Evolutionary conservation across 495 filamentous ascomycete species (phyloP).

Genomic region (Schizothecium vesticola): DNA sequence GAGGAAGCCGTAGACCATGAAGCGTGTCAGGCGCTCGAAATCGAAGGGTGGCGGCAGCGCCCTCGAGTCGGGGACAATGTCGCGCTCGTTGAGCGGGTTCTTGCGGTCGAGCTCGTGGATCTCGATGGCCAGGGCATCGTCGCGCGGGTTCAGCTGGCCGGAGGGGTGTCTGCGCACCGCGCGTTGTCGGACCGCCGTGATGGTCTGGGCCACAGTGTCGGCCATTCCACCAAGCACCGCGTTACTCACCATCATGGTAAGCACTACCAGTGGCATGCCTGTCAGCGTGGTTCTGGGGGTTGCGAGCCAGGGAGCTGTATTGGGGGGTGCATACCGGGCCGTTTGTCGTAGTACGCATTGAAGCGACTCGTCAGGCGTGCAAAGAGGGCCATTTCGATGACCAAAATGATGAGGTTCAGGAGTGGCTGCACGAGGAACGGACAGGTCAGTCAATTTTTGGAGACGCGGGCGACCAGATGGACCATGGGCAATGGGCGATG

Average conservation of each 20-base stretch:
- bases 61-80: slow-evolving; percentile 60
- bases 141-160: slow-evolving; percentile 38
- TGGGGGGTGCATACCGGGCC: slow-evolving; percentile 56
- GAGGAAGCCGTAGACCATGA: slow-evolving; percentile 93
- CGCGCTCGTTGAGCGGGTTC: slow-evolving; percentile 60
- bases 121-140: slow-evolving; percentile 78
- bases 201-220: slow-evolving; percentile 90
- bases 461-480: background rate
- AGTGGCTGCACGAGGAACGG: slow-evolving; percentile 58
- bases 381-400: slow-evolving; percentile 82
- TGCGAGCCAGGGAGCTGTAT: background rate
- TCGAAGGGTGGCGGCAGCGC: slow-evolving; percentile 78
- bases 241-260: slow-evolving; percentile 98
- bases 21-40: slow-evolving; percentile 85
- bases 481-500: background rate
- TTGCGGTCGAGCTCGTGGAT: slow-evolving; percentile 85
- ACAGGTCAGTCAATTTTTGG: background rate
- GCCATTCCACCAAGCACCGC: slow-evolving; percentile 78
- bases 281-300: background rate
- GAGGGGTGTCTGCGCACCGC: slow-evolving; percentile 52
- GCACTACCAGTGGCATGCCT: slow-evolving; percentile 46
- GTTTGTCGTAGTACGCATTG: slow-evolving; percentile 84
- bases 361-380: slow-evolving; percentile 79
- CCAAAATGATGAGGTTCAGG: slow-evolving; percentile 75
- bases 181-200: slow-evolving; percentile 74